Conservation (phyloP, 2,329 filamentous ascomycete species). For the Thermothelomyces thermophilus region DNA sequence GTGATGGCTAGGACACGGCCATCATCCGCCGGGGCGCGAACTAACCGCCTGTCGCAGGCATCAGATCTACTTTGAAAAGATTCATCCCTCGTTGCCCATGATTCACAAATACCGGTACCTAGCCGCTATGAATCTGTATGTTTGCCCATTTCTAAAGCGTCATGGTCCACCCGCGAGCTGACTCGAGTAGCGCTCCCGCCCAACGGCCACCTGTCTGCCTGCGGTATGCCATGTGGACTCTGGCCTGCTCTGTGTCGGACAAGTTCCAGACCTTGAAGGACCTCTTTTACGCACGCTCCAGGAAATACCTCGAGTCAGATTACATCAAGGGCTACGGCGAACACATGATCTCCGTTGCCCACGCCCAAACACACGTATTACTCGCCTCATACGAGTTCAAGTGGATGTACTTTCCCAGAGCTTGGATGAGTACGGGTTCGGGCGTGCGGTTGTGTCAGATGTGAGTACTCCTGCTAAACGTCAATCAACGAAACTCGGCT, state of each 20-base stretch:
- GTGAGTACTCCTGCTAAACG: constrained; percentile 38
- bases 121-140: constrained; percentile 75
- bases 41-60: constrained; percentile 45
- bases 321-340: constrained; percentile 92
- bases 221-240: constrained; percentile 93
- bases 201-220: constrained; percentile 81
- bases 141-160: background rate
- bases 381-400: constrained; percentile 87
- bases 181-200: constrained; percentile 55
- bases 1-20: constrained; percentile 54
- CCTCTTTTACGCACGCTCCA: constrained; percentile 80
- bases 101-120: constrained; percentile 84
- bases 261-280: constrained; percentile 75
- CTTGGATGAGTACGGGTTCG: constrained; percentile 86
- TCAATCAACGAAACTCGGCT: background rate
- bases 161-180: background rate
- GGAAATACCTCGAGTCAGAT: constrained; percentile 85
- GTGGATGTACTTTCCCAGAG: constrained; percentile 93
- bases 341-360: constrained; percentile 74
- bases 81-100: constrained; percentile 79
- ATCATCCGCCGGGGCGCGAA: background rate
- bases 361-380: constrained; percentile 79
- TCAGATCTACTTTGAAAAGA: constrained; percentile 82
- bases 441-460: constrained; percentile 79
- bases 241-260: constrained; percentile 78